Base-by-base conservation (phyloP, 2,329 filamentous ascomycete species). In the Neonectria ditissima region DNA sequence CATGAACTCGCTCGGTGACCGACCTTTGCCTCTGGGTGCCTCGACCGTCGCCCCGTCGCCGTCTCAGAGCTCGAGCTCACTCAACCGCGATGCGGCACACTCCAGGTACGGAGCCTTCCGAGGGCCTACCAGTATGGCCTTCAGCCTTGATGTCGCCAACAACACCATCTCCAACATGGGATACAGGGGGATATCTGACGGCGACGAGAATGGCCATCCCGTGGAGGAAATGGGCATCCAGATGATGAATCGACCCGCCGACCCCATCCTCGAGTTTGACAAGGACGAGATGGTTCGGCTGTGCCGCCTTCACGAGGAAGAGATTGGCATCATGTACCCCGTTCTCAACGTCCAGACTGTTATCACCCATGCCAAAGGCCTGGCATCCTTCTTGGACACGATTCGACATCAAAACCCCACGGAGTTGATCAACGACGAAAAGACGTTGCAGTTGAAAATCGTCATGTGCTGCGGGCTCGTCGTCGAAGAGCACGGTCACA, bases 311-410 rank as follows among this genome's bases (percentile, higher is more conserved):
- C 95, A 96, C 74, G 92, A 97, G 69, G 94, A 97, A 72, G 94
- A 97, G 76, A 90, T 97, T 72, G 93, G 93, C 45, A 87, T 95
- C 72, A 97, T 97, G 93, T 97, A 97, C 76, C 95, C 95, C 0
- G 87, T 97, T 4, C 78, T 97, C 50, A 87, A 92, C 69, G 91
- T 97, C 37, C 87, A 91, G 44, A 84, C 85, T 44, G 82, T 97
- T 41, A 89, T 92, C 39, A 82, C 83, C 6, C 92, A 97, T 75
- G 89, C 90, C 7, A 89, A 87, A 65, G 84, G 85, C 63, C 81
- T 97, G 1, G 90, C 90, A 59, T 83, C 87, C 0, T 96, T 92
- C 76, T 89, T 96, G 74, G 91, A 94, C 69, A 75, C 80, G 0
- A 72, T 79, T 5, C 79, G 78, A 45, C 71, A 71, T 6, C 77